Evolutionary conservation across 495 filamentous ascomycete species (phyloP).

Genomic region (Penicillium coffeae): DNA sequence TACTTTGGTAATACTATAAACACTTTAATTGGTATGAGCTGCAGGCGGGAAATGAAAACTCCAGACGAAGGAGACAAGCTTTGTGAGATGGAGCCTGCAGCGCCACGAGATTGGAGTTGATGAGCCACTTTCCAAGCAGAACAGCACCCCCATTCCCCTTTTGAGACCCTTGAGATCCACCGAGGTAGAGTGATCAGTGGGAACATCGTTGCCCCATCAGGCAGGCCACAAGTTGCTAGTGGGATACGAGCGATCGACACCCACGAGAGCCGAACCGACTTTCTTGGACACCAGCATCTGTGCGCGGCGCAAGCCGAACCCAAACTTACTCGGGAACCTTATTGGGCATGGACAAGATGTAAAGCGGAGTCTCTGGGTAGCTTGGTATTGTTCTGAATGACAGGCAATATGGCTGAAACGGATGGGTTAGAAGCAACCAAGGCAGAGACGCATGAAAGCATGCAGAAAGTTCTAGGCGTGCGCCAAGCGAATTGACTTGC

Average conservation of each 20-base stretch:
- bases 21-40: too few species aligned
- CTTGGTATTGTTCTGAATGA: background rate
- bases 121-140: too few species aligned
- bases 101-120: too few species aligned
- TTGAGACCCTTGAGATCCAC: too few species aligned
- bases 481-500: background rate
- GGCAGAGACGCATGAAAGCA: background rate
- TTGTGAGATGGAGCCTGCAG: constrained; percentile 15
- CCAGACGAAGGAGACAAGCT: constrained; percentile 19
- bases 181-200: background rate
- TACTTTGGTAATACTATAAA: too few species aligned
- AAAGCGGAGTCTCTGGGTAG: background rate
- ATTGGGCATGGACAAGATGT: background rate
- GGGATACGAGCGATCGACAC: constrained; percentile 26
- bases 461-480: too few species aligned
- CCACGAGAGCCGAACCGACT: constrained; percentile 12
- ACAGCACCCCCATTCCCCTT: too few species aligned
- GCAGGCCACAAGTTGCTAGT: background rate
- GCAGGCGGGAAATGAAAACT: background rate
- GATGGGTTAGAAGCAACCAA: too few species aligned
- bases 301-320: constrained; percentile 22
- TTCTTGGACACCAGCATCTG: background rate
- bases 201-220: constrained; percentile 1
- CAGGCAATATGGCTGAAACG: too few species aligned
- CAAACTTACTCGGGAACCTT: constrained; percentile 17